phyloP scores from a whole-genome alignment of 2,329 filamentous ascomycete species.

The Sarocladium kiliense region DNA sequence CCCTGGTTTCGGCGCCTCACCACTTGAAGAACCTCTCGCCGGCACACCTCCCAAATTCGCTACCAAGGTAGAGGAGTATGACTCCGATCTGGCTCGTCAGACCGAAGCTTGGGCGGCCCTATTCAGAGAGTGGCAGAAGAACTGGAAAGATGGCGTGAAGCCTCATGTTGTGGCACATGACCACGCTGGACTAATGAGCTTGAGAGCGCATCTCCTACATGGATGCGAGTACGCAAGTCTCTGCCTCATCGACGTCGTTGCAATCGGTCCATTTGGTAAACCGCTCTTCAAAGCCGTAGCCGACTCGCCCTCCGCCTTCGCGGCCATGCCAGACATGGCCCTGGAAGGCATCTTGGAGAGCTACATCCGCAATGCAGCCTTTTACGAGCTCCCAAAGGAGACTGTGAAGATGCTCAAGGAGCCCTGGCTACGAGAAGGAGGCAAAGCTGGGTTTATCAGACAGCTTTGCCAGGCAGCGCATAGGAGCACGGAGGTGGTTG shows the following conservation, averaged over 20 bases:
- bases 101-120: constrained; percentile 32
- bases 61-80: constrained; percentile 15
- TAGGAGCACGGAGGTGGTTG: constrained; percentile 24
- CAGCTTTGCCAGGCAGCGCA: constrained; percentile 29
- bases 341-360: constrained; percentile 33
- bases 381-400: constrained; percentile 21
- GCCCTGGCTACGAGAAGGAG: constrained; percentile 27
- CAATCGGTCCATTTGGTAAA: constrained; percentile 35
- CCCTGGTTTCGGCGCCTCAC: constrained; percentile 36
- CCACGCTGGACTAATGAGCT: constrained; percentile 33
- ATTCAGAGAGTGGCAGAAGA: constrained; percentile 25
- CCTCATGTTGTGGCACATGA: constrained; percentile 40
- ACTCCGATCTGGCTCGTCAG: constrained; percentile 32
- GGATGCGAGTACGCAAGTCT: constrained; percentile 30
- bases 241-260: constrained; percentile 37
- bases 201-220: constrained; percentile 33
- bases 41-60: constrained; percentile 14
- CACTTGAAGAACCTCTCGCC: constrained; percentile 12
- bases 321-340: constrained; percentile 24
- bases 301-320: constrained; percentile 28
- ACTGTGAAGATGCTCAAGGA: constrained; percentile 28
- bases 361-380: constrained; percentile 34
- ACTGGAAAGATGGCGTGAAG: constrained; percentile 16
- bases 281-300: constrained; percentile 37
- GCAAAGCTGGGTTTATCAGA: constrained; percentile 30